Evolutionary conservation across 257 asterid species (phyloP).

Genomic region (Nyctanthes arbortristis): DNA sequence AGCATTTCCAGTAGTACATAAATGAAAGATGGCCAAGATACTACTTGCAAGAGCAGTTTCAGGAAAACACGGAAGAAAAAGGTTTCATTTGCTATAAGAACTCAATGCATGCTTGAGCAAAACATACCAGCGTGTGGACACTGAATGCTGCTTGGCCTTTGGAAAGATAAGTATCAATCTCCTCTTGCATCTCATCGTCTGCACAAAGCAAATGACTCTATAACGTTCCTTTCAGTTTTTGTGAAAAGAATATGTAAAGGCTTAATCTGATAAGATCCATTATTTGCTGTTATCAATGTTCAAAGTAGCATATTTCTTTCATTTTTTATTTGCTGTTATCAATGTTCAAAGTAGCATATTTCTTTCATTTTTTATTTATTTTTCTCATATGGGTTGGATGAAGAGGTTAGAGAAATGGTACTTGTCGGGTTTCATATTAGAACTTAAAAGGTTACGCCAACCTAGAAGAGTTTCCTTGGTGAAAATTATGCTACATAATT

Average conservation of each 20-base stretch:
- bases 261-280: constrained; percentile 9
- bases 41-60: not conserved
- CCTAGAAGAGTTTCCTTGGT: not conserved
- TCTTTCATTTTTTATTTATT: not conserved
- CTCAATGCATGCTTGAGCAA: constrained; percentile 10
- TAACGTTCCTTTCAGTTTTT: constrained; percentile 12
- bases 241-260: not conserved
- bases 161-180: constrained; percentile 68
- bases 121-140: constrained; percentile 75
- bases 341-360: not conserved
- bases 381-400: constrained; percentile 2
- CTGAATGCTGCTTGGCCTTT: constrained; percentile 71
- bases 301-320: constrained; percentile 1
- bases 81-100: constrained; percentile 9
- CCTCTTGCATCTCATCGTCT: constrained; percentile 91
- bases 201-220: constrained; percentile 40
- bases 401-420: not conserved
- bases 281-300: not conserved
- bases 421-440: not conserved
- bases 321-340: not conserved
- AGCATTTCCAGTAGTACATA: too few species aligned
- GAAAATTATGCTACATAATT: not conserved
- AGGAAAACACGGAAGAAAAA: constrained; percentile 5
- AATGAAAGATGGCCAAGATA: not conserved
- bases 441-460: not conserved